Base-by-base conservation (phyloP, 2,329 filamentous ascomycete genomes). In the Fusarium guadeloupense region DNA sequence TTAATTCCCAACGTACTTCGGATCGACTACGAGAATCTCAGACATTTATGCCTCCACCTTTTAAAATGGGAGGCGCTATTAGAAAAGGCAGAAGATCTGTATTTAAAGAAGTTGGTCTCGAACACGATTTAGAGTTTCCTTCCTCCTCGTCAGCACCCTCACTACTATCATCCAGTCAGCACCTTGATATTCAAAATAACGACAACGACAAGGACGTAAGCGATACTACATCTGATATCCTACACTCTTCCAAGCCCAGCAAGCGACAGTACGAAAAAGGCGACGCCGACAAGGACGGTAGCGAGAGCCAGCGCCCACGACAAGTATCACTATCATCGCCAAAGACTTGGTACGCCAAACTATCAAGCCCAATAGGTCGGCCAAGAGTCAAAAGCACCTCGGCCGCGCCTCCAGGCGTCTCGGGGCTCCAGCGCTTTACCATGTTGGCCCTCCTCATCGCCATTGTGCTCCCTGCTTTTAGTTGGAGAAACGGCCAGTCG, bases 51-150 rank as follows among this genome's bases (percentile, higher is more conserved):
- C 71, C 75, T 10, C 75, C 74, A 40, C 67, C 74, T 2, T 77
- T 81, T 60, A 71, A 74, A 23, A 79, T 80, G 74, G 69, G 68
- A 34, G 75, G 75, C 64, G 82, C 79, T 52, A 78, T 83, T 41
- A 76, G 73, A 58, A 84, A 83, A 67, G 80, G 77, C 35, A 77
- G 82, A 42, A 79, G 75, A 62, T 84, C 82, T 19, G 73, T 84
- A 52, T 85, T 85, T 63, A 82, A 75, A 66, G 83, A 85, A 70
- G 69, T 80, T 34, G 83, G 82, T 5, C 66, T 84, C 17, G 72
- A 77, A 42, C 74, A 77, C 35, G 76, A 76, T 26, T 55, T 65
- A 20, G 54, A 74, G 20, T 64, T 67, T 35, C 54, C 52, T 7
- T 49, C 67, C 48, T 50, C 66, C 20, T 44, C 59, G 19, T 52